These are phyloP conservation scores for Tetrapyrgos nigripes DNA, from an alignment of 1,284 basidiomycete genomes.

Conservation along the genomic window DNA sequence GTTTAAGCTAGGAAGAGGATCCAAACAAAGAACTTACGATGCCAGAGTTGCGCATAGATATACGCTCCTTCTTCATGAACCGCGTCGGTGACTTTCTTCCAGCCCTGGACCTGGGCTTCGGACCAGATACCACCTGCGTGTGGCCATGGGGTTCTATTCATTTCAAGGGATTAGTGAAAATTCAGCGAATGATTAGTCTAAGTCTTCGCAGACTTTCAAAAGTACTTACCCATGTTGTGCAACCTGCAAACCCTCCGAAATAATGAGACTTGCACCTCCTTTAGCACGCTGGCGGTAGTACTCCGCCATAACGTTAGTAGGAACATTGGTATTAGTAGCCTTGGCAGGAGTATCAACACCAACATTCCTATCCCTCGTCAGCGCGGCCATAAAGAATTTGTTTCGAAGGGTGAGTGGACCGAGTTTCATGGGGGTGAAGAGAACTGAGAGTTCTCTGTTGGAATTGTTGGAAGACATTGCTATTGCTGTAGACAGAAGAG, in stretches of 20 bases:
- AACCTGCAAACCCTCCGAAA: constrained; percentile 50
- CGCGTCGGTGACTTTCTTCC: too few species aligned
- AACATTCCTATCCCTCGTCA: constrained; percentile 40
- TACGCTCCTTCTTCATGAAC: too few species aligned
- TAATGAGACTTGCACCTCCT: constrained; percentile 48
- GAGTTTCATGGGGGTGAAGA: constrained; percentile 39
- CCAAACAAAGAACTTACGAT: constrained; percentile 29
- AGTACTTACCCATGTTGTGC: constrained; percentile 48
- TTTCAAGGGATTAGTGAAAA: too few species aligned
- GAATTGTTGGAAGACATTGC: too few species aligned
- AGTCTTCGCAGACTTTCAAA: too few species aligned
- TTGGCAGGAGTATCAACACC: too few species aligned
- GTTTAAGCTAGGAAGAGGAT: not conserved
- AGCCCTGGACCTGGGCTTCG: constrained; percentile 41
- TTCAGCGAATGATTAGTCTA: not conserved
- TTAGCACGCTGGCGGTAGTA: too few species aligned
- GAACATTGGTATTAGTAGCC: constrained; percentile 34
- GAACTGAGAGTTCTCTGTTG: too few species aligned
- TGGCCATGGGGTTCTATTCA: constrained; percentile 45
- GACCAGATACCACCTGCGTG: constrained; percentile 48
- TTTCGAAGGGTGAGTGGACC: constrained; percentile 39
- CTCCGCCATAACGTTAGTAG: constrained; percentile 44
- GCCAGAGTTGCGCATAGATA: constrained; percentile 37
- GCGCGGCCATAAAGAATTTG: constrained; percentile 41
- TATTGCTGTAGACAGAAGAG: too few species aligned